A percentile compares a stretch with the other conserved stretches of the same genome.
Evolutionary conservation across 2,329 filamentous ascomycete genomes (phyloP).

Genomic region (Fusarium austroafricanum): DNA sequence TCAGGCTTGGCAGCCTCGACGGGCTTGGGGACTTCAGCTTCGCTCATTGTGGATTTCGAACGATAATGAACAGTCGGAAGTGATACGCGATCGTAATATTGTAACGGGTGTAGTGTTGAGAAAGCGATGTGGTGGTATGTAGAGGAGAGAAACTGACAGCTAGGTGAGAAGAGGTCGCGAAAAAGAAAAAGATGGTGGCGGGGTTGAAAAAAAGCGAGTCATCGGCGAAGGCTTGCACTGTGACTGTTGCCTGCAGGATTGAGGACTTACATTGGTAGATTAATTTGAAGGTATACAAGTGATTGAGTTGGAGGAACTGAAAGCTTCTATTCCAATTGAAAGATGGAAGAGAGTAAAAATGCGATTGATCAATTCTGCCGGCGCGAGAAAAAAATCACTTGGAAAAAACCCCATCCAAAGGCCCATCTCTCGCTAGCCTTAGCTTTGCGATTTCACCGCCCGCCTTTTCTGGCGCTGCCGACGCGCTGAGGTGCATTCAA

Average conservation of each 20-base stretch:
- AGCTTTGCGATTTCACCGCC: slow-evolving; percentile 49
- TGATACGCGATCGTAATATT: slow-evolving; percentile 22
- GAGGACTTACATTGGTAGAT: slow-evolving; percentile 25
- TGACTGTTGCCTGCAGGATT: slow-evolving; percentile 6
- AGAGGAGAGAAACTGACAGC: slow-evolving; percentile 23
- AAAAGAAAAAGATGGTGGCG: slow-evolving; percentile 44
- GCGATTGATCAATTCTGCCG: slow-evolving; percentile 45
- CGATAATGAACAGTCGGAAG: slow-evolving; percentile 4
- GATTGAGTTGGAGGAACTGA: neutral
- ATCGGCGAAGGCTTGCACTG: slow-evolving; percentile 27
- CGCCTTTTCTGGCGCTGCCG: slow-evolving; percentile 32
- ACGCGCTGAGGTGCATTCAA: neutral
- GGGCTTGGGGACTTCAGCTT: slow-evolving; percentile 54
- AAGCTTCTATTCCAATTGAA: slow-evolving; percentile 23
- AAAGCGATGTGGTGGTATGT: slow-evolving; percentile 4
- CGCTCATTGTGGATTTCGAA: slow-evolving; percentile 52
- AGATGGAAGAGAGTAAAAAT: slow-evolving; percentile 22
- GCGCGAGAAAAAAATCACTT: slow-evolving; percentile 38
- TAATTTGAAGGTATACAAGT: neutral
- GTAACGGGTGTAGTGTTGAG: slow-evolving; percentile 12
- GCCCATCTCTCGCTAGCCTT: slow-evolving; percentile 21
- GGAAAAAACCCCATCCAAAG: slow-evolving; percentile 35
- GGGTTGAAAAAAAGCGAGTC: slow-evolving; percentile 45
- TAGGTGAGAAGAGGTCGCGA: slow-evolving; percentile 41
- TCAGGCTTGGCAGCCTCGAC: slow-evolving; percentile 52